Percentiles rank a stretch among this genome's conserved stretches.
These are phyloP conservation scores for Guadua angustifolia DNA, from an alignment of 176 grass and related monocot species.

Conservation along the genomic window DNA sequence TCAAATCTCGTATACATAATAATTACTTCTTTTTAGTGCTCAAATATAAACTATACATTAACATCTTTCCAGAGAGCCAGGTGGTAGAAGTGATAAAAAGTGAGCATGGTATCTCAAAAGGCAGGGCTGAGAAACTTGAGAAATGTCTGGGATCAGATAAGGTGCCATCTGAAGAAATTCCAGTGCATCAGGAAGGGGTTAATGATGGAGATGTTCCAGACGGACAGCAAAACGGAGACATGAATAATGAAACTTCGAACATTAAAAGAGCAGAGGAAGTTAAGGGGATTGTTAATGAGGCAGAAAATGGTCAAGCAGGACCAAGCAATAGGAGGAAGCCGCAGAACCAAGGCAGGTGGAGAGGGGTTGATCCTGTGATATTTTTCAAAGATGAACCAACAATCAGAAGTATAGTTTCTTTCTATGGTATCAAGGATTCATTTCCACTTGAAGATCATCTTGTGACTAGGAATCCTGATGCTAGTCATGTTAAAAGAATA, in stretches of 20 bases:
- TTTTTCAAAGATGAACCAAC: slow-evolving; percentile 82
- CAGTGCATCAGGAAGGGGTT: slow-evolving; percentile 33
- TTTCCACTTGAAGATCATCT: slow-evolving; percentile 83
- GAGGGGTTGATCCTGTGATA: slow-evolving; percentile 93
- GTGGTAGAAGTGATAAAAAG: slow-evolving; percentile 46
- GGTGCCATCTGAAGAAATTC: slow-evolving; percentile 49
- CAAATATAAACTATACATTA: background rate
- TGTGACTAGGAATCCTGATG: slow-evolving; percentile 83
- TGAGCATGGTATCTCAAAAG: slow-evolving; percentile 36
- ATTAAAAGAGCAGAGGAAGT: slow-evolving; percentile 44
- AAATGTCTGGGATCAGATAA: slow-evolving; percentile 39
- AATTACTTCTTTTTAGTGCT: slow-evolving; percentile 3
- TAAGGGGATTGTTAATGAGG: slow-evolving; percentile 47
- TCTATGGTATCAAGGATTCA: slow-evolving; percentile 75
- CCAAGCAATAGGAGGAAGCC: slow-evolving; percentile 42
- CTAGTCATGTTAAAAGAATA: slow-evolving; percentile 87
- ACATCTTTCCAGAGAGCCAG: slow-evolving; percentile 56
- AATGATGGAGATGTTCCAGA: slow-evolving; percentile 43
- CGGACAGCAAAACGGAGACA: slow-evolving; percentile 45
- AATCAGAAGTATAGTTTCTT: slow-evolving; percentile 79
- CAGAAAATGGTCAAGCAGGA: slow-evolving; percentile 57
- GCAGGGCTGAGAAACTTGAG: slow-evolving; percentile 35
- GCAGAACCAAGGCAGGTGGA: slow-evolving; percentile 76
- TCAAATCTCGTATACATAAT: background rate
- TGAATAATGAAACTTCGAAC: slow-evolving; percentile 38